A percentile compares a stretch with the other conserved stretches of the same genome.
Evolutionary conservation across 2,329 filamentous ascomycete genomes (phyloP).

Genomic region (Apiospora marii): DNA sequence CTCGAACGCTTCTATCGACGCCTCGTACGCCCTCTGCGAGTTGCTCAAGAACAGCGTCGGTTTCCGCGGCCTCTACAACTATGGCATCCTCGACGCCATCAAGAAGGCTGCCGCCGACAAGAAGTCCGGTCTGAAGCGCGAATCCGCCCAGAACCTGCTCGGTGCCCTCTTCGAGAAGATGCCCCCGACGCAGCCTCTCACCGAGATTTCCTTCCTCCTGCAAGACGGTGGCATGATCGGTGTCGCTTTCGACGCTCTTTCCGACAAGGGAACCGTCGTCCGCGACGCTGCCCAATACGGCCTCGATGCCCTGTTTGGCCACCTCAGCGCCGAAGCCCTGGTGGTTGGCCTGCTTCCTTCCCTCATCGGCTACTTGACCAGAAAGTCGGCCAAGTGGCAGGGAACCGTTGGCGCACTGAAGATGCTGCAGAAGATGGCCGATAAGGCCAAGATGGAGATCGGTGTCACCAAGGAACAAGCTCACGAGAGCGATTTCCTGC

Average conservation of each 20-base stretch:
- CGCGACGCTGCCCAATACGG: constrained; percentile 94
- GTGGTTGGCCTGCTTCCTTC: constrained; percentile 83
- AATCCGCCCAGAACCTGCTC: constrained; percentile 93
- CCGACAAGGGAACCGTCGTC: constrained; percentile 90
- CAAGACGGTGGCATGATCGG: constrained; percentile 78
- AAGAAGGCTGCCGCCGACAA: constrained; percentile 87
- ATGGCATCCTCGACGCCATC: constrained; percentile 63
- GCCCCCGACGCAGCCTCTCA: constrained; percentile 76
- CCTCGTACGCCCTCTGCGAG: constrained; percentile 68
- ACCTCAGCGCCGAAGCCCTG: constrained; percentile 82
- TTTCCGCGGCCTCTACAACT: constrained; percentile 59
- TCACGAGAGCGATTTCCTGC: constrained; percentile 84
- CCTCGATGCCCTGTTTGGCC: constrained; percentile 84
- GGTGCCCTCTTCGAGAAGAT: constrained; percentile 94
- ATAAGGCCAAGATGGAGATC: constrained; percentile 87
- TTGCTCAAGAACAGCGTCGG: constrained; percentile 63
- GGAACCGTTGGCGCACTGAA: constrained; percentile 87
- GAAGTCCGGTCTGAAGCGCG: constrained; percentile 85
- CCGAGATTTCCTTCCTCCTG: constrained; percentile 83
- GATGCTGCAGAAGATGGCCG: constrained; percentile 90
- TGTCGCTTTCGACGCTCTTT: constrained; percentile 81
- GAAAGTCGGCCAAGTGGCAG: constrained; percentile 95
- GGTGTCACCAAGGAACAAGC: constrained; percentile 84
- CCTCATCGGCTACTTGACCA: constrained; percentile 77
- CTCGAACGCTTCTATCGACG: constrained; percentile 73